Evolutionary conservation across 2,329 filamentous ascomycete species (phyloP).

Genomic region (Cladophialophora psammophila): DNA sequence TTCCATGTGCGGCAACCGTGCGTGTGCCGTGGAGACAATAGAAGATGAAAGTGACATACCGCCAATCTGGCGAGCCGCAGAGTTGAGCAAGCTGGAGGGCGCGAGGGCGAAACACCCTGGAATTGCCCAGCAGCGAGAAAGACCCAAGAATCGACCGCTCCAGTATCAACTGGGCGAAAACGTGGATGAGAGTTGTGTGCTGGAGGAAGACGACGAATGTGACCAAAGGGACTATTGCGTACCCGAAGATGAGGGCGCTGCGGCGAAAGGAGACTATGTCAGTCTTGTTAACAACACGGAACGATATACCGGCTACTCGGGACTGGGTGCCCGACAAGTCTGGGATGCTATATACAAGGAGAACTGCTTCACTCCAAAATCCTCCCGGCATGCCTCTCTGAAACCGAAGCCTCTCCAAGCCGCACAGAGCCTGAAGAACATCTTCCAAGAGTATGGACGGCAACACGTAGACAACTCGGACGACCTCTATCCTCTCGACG

Average conservation of each 20-base stretch:
- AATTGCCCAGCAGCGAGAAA: conserved; percentile 73
- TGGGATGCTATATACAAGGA: conserved; percentile 98
- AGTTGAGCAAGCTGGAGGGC: conserved; percentile 89
- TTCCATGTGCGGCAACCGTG: conserved; percentile 95
- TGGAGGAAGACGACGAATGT: conserved; percentile 97
- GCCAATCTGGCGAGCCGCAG: conserved; percentile 85
- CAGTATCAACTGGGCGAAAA: conserved; percentile 82
- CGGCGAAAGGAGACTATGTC: conserved; percentile 93
- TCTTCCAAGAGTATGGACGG: conserved; percentile 59
- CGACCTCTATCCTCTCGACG: conserved; percentile 72
- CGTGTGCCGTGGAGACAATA: conserved; percentile 92
- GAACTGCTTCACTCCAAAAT: conserved; percentile 80
- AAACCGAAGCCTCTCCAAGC: conserved; percentile 53
- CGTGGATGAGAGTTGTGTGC: conserved; percentile 93
- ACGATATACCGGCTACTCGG: conserved; percentile 91
- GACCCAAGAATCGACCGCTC: conserved; percentile 73
- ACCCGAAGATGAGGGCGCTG: conserved; percentile 87
- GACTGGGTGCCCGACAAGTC: conserved; percentile 82
- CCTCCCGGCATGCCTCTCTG: conserved; percentile 40
- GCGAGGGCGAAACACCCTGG: conserved; percentile 89
- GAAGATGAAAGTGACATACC: conserved; percentile 96
- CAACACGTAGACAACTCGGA: conserved; percentile 65
- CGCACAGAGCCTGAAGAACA: conserved; percentile 66
- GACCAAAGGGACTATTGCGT: conserved; percentile 97
- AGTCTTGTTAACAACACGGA: conserved; percentile 93